phyloP scores from a whole-genome alignment of 2,329 filamentous ascomycete species.

The Arachnomyces sp. region DNA sequence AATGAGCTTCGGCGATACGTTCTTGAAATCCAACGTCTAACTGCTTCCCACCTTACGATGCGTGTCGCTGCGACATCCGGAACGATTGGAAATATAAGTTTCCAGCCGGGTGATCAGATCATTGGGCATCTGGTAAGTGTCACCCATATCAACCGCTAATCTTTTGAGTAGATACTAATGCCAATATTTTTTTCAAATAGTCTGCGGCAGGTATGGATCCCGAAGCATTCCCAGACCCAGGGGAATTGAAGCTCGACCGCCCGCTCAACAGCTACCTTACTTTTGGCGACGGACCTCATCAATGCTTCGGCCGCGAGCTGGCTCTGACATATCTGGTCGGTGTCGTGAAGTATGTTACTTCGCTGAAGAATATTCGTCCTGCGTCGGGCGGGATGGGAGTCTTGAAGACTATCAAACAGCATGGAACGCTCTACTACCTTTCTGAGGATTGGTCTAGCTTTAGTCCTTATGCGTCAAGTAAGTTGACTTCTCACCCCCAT shows the following conservation, averaged over 20 bases:
- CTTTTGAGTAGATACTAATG: conserved; percentile 10
- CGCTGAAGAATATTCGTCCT: conserved; percentile 39
- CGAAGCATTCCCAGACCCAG: conserved; percentile 29
- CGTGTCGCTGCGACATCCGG: conserved; percentile 27
- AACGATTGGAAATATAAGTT: conserved; percentile 32
- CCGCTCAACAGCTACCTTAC: conserved; percentile 34
- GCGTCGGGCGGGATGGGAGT: conserved; percentile 41
- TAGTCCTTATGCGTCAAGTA: conserved; percentile 41
- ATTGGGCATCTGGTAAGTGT: conserved; percentile 26
- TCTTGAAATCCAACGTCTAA: conserved; percentile 19
- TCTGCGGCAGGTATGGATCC: conserved; percentile 30
- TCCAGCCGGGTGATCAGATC: conserved; percentile 36
- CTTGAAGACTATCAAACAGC: conserved; percentile 37
- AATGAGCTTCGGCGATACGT: conserved; percentile 18
- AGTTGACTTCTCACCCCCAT: conserved; percentile 13
- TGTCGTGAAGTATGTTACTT: conserved; percentile 37
- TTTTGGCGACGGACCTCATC: conserved; percentile 42
- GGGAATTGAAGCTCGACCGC: conserved; percentile 39
- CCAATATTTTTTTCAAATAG: neutral
- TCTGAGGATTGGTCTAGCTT: conserved; percentile 45
- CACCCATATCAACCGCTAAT: neutral
- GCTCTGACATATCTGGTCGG: conserved; percentile 35
- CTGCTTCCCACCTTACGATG: conserved; percentile 29
- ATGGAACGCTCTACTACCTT: conserved; percentile 36
- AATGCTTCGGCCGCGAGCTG: conserved; percentile 39